Evolutionary conservation across 2,329 filamentous ascomycete species (phyloP).

Genomic region (Microcyclospora pomicola): DNA sequence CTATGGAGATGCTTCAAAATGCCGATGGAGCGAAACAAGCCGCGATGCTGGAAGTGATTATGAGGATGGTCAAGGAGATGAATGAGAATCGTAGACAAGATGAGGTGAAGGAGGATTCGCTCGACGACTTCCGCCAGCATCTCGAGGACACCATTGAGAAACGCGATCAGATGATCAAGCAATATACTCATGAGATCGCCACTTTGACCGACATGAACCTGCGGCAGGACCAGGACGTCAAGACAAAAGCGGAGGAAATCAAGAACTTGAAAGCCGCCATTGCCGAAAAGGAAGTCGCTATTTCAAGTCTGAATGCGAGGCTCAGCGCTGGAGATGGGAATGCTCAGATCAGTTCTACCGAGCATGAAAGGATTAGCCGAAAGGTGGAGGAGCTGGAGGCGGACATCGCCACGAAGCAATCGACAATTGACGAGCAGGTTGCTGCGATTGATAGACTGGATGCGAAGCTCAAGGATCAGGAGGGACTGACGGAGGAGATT

Average conservation of each 20-base stretch:
- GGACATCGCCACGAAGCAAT: slow-evolving; percentile 37
- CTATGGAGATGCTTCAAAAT: slow-evolving; percentile 7
- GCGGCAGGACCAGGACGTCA: slow-evolving; percentile 51
- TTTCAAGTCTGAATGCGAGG: no score
- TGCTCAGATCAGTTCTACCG: no score
- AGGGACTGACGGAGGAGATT: slow-evolving; percentile 14
- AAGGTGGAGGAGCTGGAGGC: slow-evolving; percentile 49
- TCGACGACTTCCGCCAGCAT: slow-evolving; percentile 9
- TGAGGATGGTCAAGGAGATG: no score
- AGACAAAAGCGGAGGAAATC: slow-evolving; percentile 79
- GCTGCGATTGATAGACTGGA: slow-evolving; percentile 15
- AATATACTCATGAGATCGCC: slow-evolving; percentile 19
- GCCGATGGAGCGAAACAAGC: background rate
- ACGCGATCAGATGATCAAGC: slow-evolving; percentile 59
- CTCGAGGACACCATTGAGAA: slow-evolving; percentile 25
- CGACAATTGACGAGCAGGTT: slow-evolving; percentile 24
- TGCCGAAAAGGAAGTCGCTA: slow-evolving; percentile 46
- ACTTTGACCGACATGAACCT: no score
- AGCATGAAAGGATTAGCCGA: background rate
- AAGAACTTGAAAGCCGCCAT: slow-evolving; percentile 71
- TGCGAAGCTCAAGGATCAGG: slow-evolving; percentile 13
- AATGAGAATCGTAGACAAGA: no score
- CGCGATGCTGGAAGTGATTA: background rate
- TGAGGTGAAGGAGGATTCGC: slow-evolving; percentile 8
- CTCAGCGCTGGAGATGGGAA: no score